A percentile compares a stretch with the other conserved stretches of the same genome.
Conservation (phyloP, 306 rosid species). For the Aeschynomene evenia region DNA sequence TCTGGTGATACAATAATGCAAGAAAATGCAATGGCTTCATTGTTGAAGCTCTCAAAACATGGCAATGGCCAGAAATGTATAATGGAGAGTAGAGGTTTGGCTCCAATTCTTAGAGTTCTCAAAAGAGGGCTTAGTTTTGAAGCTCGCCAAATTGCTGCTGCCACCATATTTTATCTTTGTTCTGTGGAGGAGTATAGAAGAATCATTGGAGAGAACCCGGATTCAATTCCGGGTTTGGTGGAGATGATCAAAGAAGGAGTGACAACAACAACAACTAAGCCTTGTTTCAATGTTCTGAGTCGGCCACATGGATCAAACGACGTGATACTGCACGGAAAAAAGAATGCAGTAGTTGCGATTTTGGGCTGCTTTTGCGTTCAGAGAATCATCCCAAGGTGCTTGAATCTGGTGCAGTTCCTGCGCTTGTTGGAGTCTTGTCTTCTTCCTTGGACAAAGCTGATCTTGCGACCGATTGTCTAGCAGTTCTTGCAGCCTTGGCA, state of each 20-base stretch:
- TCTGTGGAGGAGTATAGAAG: conserved; percentile 50
- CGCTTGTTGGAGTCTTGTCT: conserved; percentile 37
- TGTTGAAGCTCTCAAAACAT: conserved; percentile 70
- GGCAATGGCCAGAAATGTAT: conserved; percentile 41
- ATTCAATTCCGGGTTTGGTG: conserved; percentile 47
- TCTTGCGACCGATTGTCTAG: conserved; percentile 46
- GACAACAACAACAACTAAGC: not conserved
- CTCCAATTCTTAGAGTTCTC: conserved; percentile 45
- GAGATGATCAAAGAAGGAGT: conserved; percentile 53
- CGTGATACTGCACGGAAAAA: conserved; percentile 38
- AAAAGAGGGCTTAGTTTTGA: conserved; percentile 48
- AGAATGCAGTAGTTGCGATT: conserved; percentile 57
- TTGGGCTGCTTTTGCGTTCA: conserved; percentile 52
- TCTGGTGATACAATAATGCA: conserved; percentile 24
- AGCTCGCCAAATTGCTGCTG: conserved; percentile 60
- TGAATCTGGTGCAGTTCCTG: conserved; percentile 47
- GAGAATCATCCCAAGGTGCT: conserved; percentile 47
- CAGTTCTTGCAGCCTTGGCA: conserved; percentile 51
- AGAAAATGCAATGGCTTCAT: conserved; percentile 54
- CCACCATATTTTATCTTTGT: conserved; percentile 56
- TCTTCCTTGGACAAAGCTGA: conserved; percentile 38
- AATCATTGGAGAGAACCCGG: conserved; percentile 52
- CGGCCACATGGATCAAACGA: not conserved
- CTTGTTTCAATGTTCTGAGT: not conserved
- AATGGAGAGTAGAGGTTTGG: conserved; percentile 52